Percentiles rank a stretch among this genome's conserved stretches.
phyloP scores from a whole-genome alignment of 2,329 filamentous ascomycete species.

The Cercospora zeina region DNA sequence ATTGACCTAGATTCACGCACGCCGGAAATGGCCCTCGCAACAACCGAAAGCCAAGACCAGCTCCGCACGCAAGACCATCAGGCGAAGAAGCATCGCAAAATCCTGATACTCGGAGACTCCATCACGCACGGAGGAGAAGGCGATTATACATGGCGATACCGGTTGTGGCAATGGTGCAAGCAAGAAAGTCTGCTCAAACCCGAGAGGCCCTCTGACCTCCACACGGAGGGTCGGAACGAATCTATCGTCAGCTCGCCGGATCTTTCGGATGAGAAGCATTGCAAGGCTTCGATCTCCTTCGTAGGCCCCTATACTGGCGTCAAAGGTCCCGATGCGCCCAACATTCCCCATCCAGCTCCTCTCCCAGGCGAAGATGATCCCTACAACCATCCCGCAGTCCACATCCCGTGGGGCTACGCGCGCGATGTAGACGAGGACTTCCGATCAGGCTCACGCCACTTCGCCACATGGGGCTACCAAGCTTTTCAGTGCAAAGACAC shows the following conservation, averaged over 20 bases:
- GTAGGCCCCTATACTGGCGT: conserved; percentile 43
- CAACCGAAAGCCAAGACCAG: neutral
- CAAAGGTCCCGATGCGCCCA: conserved; percentile 41
- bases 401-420: conserved; percentile 39
- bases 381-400: conserved; percentile 1
- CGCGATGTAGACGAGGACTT: conserved; percentile 34
- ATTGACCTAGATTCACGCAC: neutral
- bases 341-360: conserved; percentile 20
- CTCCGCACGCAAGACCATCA: neutral
- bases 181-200: conserved; percentile 5
- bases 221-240: neutral
- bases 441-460: conserved; percentile 23
- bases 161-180: conserved; percentile 46
- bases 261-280: conserved; percentile 22
- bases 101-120: conserved; percentile 33
- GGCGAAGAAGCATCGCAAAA: conserved; percentile 14
- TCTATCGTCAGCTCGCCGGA: neutral
- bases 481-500: conserved; percentile 37
- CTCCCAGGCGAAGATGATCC: conserved; percentile 18
- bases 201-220: neutral
- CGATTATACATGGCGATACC: conserved; percentile 50
- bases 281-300: conserved; percentile 27
- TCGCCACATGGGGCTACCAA: conserved; percentile 38
- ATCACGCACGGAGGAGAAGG: conserved; percentile 40
- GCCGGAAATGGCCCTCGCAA: neutral